Evolutionary conservation across 768 basidiomycete genomes (phyloP), one percentile per base, ranked within the genome.

Genomic region (Tricholoma furcatifolium): DNA sequence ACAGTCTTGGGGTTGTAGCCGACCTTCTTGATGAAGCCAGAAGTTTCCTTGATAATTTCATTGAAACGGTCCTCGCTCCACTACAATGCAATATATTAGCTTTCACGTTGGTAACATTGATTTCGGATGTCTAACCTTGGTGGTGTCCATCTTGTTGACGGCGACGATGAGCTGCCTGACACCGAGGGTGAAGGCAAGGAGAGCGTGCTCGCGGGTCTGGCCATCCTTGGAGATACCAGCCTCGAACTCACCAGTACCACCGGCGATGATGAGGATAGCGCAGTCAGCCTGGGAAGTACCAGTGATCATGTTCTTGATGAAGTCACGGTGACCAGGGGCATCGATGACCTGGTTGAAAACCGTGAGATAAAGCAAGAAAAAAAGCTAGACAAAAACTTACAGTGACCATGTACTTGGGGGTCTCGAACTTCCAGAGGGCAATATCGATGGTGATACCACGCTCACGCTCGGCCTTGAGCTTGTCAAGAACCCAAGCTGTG

Each of bases 251-350:
- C 97, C 97, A 74, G 91, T 94, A 80, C 97, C 97, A 75, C 82
- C 89, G 60, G 96, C 97, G 64, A 99, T 99, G 83, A 99, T 98
- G 75, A 99, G 93, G 74, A 99, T 86, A 68, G 95, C 97, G 70
- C 96, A 98, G 74, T 99, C 96, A 71, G 96, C 95, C 86, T 99
- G 97, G 67, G 97, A 99, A 66, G 97, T 99, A 84, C 97, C 97
- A 58, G 97, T 99, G 74, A 99, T 99, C 95, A 95, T 97, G 92
- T 97, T 99, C 82, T 99, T 99, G 85, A 99, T 99, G 80, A 99
- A 99, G 71, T 99, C 97, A 86, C 97, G 94, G 75, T 97, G 95
- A 70, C 96, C 96, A 43, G 97, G 97, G 73, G 97, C 97, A 71
- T 98, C 97, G 66, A 98, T 98, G 78, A 99, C 93, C 93, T 91